Conservation (phyloP, 352 stramenopile species). For the Hyaloperonospora brassicae region DNA sequence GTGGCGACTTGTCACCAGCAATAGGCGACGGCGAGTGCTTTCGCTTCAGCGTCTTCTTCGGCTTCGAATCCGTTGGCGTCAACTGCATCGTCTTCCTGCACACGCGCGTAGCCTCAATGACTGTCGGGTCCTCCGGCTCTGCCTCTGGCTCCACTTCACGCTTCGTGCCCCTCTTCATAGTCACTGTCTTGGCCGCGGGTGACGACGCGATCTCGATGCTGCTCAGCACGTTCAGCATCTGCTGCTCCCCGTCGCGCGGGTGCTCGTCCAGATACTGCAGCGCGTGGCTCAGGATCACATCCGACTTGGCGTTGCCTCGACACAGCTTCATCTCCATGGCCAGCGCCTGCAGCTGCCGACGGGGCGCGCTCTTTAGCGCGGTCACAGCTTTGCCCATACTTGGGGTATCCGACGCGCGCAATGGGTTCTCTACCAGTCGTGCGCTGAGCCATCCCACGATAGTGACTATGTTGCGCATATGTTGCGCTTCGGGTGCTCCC, state of each 20-base stretch:
- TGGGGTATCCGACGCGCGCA: neutral
- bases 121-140: slow-evolving; percentile 11
- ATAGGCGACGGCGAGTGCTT: too few relatives aligned
- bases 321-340: slow-evolving; percentile 60
- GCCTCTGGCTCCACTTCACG: slow-evolving; percentile 15
- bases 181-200: slow-evolving; percentile 11
- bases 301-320: slow-evolving; percentile 56
- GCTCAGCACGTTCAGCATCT: slow-evolving; percentile 24
- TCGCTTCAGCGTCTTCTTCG: too few relatives aligned
- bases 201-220: slow-evolving; percentile 8
- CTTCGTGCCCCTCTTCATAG: slow-evolving; percentile 11
- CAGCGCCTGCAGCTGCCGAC: slow-evolving; percentile 55
- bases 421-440: slow-evolving; percentile 19
- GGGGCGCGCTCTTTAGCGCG: slow-evolving; percentile 36
- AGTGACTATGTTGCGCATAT: slow-evolving; percentile 6
- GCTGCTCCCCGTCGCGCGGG: slow-evolving; percentile 31
- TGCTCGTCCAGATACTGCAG: slow-evolving; percentile 35
- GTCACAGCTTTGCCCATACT: slow-evolving; percentile 18
- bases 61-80: slow-evolving; percentile 4
- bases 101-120: slow-evolving; percentile 6
- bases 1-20: too few relatives aligned
- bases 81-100: slow-evolving; percentile 1
- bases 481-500: neutral
- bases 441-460: neutral
- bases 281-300: slow-evolving; percentile 48